Conservation (phyloP, 2,329 filamentous ascomycete species). For the Fonsecaea nubica region DNA sequence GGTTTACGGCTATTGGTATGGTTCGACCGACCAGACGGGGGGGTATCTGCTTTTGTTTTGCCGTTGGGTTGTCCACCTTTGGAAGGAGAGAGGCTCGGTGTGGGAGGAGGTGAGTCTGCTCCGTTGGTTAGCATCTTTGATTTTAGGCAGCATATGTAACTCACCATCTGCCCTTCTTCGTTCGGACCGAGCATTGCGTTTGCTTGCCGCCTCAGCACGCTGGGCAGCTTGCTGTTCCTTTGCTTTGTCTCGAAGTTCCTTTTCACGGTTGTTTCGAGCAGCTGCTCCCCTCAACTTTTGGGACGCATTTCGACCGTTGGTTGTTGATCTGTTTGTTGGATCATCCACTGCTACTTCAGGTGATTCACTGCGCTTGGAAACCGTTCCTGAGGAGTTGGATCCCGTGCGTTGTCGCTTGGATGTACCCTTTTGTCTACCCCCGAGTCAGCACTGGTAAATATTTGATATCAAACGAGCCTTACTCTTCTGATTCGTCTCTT, state of each 20-base stretch:
- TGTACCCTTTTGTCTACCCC: constrained; percentile 69
- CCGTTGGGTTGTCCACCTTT: constrained; percentile 51
- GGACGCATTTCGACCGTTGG: constrained; percentile 51
- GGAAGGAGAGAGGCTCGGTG: constrained; percentile 63
- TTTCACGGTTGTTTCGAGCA: constrained; percentile 60
- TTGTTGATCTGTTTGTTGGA: constrained; percentile 44
- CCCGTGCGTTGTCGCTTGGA: constrained; percentile 83
- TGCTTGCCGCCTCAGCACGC: constrained; percentile 74
- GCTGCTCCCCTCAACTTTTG: constrained; percentile 62
- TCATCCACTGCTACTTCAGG: constrained; percentile 67
- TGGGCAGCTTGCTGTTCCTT: constrained; percentile 75
- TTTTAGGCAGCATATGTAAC: constrained; percentile 13
- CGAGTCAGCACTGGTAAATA: constrained; percentile 6
- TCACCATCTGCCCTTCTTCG: constrained; percentile 81
- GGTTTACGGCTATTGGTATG: constrained; percentile 66
- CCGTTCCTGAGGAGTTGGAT: constrained; percentile 72
- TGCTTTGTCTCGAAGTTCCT: constrained; percentile 54
- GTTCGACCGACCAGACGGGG: constrained; percentile 49
- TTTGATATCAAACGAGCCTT: constrained; percentile 51
- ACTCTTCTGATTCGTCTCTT: constrained; percentile 94
- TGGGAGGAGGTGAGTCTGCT: constrained; percentile 74
- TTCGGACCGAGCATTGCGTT: constrained; percentile 82
- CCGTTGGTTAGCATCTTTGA: constrained; percentile 12
- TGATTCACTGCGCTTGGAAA: constrained; percentile 55
- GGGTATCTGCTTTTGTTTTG: constrained; percentile 53